Percentiles rank a stretch among this genome's conserved stretches.
Conservation (phyloP, 352 stramenopile species). For the Blastocystis sp. region DNA sequence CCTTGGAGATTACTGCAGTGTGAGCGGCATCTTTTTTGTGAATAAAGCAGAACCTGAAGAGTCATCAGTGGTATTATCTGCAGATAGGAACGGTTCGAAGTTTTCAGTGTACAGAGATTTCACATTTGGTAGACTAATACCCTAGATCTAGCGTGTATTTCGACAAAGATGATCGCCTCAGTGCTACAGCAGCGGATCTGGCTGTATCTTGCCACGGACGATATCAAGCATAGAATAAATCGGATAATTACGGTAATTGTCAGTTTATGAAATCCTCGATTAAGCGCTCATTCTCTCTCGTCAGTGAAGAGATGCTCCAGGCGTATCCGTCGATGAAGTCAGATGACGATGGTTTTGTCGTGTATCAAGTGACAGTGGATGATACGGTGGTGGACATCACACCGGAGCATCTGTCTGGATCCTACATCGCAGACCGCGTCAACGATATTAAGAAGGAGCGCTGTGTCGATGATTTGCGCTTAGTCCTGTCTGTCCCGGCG, state of each 20-base stretch:
- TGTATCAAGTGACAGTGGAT: background rate
- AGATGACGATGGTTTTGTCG: background rate
- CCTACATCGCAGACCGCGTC: background rate
- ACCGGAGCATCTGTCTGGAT: background rate
- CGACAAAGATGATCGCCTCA: background rate
- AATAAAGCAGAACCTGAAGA: background rate
- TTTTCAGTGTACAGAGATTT: background rate
- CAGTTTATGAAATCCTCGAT: slow-evolving; percentile 17
- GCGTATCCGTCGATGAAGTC: background rate
- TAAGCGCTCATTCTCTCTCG: background rate
- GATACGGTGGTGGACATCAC: background rate
- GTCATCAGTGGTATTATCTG: background rate
- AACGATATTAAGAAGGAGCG: slow-evolving; percentile 18
- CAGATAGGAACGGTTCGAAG: slow-evolving; percentile 31
- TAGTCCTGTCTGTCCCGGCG: background rate
- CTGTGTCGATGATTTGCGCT: background rate
- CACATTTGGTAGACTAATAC: background rate
- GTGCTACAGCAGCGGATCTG: background rate
- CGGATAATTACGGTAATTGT: background rate
- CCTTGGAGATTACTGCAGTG: background rate
- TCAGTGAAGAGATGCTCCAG: background rate
- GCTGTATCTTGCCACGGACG: background rate
- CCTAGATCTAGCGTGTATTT: background rate
- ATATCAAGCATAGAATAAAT: background rate
- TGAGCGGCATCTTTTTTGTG: background rate